These are phyloP conservation scores for Penicillium palitans DNA, from an alignment of 2,329 filamentous ascomycete genomes.

Conservation along the genomic window DNA sequence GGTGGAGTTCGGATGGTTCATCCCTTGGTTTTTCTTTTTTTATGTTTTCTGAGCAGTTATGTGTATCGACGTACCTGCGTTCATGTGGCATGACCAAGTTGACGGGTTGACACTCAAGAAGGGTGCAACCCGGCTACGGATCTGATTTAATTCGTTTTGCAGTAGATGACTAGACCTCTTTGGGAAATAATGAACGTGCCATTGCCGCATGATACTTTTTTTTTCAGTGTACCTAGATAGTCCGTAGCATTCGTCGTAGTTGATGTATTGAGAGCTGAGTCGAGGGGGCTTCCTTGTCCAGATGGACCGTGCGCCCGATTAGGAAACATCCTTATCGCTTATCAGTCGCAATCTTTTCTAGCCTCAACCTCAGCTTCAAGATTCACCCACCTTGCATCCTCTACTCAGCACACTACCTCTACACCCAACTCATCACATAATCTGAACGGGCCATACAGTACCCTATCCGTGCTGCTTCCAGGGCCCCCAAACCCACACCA, in stretches of 20 bases:
- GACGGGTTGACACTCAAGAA: slow-evolving; percentile 28
- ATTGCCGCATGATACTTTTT: slow-evolving; percentile 22
- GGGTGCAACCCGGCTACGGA: slow-evolving; percentile 27
- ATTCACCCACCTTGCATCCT: neutral
- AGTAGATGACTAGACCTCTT: slow-evolving; percentile 31
- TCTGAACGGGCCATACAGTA: too few species aligned
- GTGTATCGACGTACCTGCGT: slow-evolving; percentile 33
- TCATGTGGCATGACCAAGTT: slow-evolving; percentile 35
- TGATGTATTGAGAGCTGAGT: neutral
- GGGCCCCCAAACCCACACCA: neutral
- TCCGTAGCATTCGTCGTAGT: neutral
- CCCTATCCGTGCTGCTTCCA: neutral
- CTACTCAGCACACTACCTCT: neutral
- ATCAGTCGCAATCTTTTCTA: slow-evolving; percentile 16
- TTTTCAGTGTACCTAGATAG: neutral
- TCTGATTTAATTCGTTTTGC: slow-evolving; percentile 29
- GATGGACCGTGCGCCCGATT: neutral
- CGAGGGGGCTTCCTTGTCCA: neutral
- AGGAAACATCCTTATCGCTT: slow-evolving; percentile 18
- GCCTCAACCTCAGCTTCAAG: neutral
- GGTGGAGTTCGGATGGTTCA: slow-evolving; percentile 42
- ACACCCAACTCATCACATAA: neutral
- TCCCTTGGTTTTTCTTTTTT: slow-evolving; percentile 30
- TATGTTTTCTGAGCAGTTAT: slow-evolving; percentile 27
- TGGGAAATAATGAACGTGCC: slow-evolving; percentile 30